Evolutionary conservation across 1,284 basidiomycete genomes (phyloP).

Genomic region (Anthracocystis panici-leucophaei): DNA sequence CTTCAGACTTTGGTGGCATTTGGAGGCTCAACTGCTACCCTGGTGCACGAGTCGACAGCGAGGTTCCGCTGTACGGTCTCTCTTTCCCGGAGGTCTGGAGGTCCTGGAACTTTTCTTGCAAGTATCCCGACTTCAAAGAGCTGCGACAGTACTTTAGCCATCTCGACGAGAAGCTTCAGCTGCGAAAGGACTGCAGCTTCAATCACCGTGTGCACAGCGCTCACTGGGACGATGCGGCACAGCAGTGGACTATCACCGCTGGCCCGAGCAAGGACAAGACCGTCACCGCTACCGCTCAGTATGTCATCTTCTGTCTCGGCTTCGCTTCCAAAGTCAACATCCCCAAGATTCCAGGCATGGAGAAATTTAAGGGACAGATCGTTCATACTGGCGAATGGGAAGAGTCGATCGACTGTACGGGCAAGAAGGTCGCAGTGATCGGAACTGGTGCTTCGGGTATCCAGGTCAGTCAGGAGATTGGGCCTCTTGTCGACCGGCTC

Average conservation of each 20-base stretch:
- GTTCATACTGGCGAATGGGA: conserved; percentile 76
- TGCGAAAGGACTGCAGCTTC: conserved; percentile 55
- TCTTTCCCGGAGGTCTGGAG: conserved; percentile 48
- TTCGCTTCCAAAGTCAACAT: conserved; percentile 68
- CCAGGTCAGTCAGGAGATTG: conserved; percentile 73
- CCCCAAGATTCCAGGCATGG: conserved; percentile 72
- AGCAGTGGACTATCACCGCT: conserved; percentile 46
- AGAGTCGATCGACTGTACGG: conserved; percentile 74
- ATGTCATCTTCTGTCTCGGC: conserved; percentile 56
- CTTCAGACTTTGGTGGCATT: conserved; percentile 52
- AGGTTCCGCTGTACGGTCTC: conserved; percentile 53
- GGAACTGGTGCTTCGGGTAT: conserved; percentile 75
- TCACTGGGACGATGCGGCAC: conserved; percentile 41
- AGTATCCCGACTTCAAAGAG: conserved; percentile 54
- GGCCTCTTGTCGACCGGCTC: conserved; percentile 44
- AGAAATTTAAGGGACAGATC: conserved; percentile 73
- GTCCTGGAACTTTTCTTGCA: conserved; percentile 52
- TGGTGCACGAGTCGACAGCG: conserved; percentile 53
- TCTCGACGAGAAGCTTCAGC: conserved; percentile 50
- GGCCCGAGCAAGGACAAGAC: conserved; percentile 35
- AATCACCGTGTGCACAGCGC: conserved; percentile 45
- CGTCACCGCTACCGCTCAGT: conserved; percentile 36
- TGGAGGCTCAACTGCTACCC: conserved; percentile 54
- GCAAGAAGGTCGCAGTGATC: conserved; percentile 76
- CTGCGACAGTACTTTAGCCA: conserved; percentile 55